Evolutionary conservation across 345 rosid genomes (phyloP).

Genomic region (Lepidium didymum): DNA sequence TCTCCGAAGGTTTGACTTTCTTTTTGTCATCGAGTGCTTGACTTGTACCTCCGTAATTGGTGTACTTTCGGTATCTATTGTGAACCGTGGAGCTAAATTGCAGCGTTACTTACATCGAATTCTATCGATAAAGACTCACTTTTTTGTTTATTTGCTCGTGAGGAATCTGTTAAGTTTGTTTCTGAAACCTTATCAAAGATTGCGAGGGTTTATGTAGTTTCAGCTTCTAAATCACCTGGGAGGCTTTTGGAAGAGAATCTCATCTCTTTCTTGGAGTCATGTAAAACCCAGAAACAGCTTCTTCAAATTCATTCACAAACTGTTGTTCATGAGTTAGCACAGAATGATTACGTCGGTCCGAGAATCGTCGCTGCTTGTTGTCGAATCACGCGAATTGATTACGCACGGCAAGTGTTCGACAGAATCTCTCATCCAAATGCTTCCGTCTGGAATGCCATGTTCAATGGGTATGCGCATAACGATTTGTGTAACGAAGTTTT

Average conservation of each 20-base stretch:
- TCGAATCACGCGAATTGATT: conserved; percentile 15
- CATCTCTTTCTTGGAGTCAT: conserved; percentile 49
- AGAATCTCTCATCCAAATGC: conserved; percentile 42
- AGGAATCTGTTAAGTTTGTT: background rate
- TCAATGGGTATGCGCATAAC: conserved; percentile 43
- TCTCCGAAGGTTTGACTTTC: conserved; percentile 1
- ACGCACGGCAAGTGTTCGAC: conserved; percentile 69
- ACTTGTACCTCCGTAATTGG: background rate
- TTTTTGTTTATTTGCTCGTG: background rate
- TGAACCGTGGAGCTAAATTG: background rate
- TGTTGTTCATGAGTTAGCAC: conserved; percentile 29
- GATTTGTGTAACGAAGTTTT: conserved; percentile 37
- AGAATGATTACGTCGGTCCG: conserved; percentile 40
- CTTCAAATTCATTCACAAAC: conserved; percentile 53
- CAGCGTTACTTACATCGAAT: background rate
- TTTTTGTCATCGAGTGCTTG: background rate
- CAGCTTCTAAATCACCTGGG: conserved; percentile 22
- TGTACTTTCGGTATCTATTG: background rate
- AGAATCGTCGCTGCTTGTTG: conserved; percentile 32
- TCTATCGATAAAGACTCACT: background rate
- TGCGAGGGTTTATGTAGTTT: conserved; percentile 26
- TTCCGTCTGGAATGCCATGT: conserved; percentile 56
- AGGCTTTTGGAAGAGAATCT: conserved; percentile 51
- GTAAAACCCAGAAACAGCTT: conserved; percentile 52
- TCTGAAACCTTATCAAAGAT: conserved; percentile 21